Percentiles rank a stretch among this genome's conserved stretches.
phyloP scores from a whole-genome alignment of 257 asterid genomes.

The Petunia axillaris region DNA sequence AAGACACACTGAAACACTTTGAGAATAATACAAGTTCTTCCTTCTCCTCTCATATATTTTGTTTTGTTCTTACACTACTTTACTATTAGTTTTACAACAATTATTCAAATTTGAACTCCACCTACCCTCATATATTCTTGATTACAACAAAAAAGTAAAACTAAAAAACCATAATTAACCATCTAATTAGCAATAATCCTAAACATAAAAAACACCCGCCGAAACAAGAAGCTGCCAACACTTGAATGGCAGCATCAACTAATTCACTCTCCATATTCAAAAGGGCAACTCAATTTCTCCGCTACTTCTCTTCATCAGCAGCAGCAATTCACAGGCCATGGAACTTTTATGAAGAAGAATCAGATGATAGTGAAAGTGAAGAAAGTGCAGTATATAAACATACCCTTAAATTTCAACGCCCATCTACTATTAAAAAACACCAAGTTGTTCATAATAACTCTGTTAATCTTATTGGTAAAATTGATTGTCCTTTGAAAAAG shows the following conservation, averaged over 20 bases:
- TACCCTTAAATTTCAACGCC: conserved; percentile 65
- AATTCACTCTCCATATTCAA: conserved; percentile 28
- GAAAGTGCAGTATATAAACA: conserved; percentile 60
- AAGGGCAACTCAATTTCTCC: conserved; percentile 18
- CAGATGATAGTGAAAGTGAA: conserved; percentile 37
- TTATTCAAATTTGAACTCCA: too few species aligned
- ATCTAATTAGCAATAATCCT: background rate
- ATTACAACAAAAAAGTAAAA: background rate
- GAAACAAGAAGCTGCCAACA: background rate
- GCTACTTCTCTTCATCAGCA: conserved; percentile 41
- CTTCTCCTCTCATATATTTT: too few species aligned
- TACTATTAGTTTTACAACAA: too few species aligned
- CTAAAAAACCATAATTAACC: background rate
- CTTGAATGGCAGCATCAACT: background rate
- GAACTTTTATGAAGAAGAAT: conserved; percentile 17
- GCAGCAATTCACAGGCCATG: conserved; percentile 33
- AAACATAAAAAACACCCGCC: background rate
- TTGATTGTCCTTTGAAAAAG: conserved; percentile 32
- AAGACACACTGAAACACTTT: too few species aligned
- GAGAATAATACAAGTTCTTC: too few species aligned
- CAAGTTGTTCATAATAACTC: conserved; percentile 47
- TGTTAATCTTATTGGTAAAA: conserved; percentile 72
- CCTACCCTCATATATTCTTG: too few species aligned
- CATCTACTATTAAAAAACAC: conserved; percentile 45
- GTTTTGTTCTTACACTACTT: too few species aligned